Evolutionary conservation across 192 early-diverging fungal species (phyloP), one percentile per base, ranked within the genome.

Genomic region (Irineochytrium annulatum): DNA sequence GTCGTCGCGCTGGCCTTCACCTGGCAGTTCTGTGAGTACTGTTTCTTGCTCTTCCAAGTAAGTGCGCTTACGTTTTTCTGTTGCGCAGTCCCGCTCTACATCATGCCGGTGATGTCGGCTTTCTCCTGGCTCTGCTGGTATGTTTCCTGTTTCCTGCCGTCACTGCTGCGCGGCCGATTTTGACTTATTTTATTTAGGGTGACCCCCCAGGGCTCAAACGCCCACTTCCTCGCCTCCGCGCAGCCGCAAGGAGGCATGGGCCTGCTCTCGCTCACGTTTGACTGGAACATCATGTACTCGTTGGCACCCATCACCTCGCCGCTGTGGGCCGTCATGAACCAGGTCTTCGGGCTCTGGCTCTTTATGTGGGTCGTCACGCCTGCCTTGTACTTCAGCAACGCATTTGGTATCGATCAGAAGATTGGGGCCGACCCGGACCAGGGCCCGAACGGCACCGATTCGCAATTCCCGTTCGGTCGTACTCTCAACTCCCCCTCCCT

Each of bases 281-380:
- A 66, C 19, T 66, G 64, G 64, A 61, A 41, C 19, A 29, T 59
- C 43, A 59, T 59, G n/a, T 17, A 20, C 11, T 17, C 16, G 20
- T 44, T 27, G 27, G 49, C 27, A 20, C 46, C 60, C 27, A 49
- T 49, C 30, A 34, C 43, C 29, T 32, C 62, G 8, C 64, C 64
- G 24, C 34, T 66, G 16, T 66, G 57, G 34, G 56, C 58, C 13
- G 29, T 45, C 32, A 13, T 54, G 14, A 61, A 61, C 27, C 46
- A 55, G 28, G 20, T 61, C 13, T 16, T 51, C 13, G 60, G 60
- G 17, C 31, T 33, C 11, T 52, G 43, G 46, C 33, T 61, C 1
- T 57, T 57, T 29, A 32, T 35, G 13, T 66, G 64, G 64, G 33
- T 66, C 29, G 34, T 66, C 3, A n/a, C 41, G 4, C 64, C 64